Base-by-base conservation (phyloP, 2,329 filamentous ascomycete genomes). In the Mycocentrospora acerina region DNA sequence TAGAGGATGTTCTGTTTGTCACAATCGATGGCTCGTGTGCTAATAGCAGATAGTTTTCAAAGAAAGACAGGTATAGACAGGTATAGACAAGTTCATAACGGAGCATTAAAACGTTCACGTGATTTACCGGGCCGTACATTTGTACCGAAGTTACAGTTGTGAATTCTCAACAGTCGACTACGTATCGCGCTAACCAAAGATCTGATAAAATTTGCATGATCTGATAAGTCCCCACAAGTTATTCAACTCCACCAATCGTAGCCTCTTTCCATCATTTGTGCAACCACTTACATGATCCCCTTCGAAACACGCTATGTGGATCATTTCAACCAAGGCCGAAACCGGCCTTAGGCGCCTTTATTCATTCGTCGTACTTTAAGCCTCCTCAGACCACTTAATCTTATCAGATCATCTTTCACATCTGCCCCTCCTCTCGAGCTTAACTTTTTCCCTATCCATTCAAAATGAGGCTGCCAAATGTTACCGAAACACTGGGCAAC, bases 391-490 rank as follows among this genome's bases (percentile, higher is more conserved):
- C 42, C 15, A 10, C 17, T 29, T 32, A 40, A 64, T 64, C 61
- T 66, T 60, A 66, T 66, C 61, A 59, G 62, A 66, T 66, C 61
- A 59, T 62, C 57, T 47, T 33, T 22, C 38, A 25, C 33, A n/a
- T 22, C 34, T 24, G 24, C 32, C 32, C 33, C 32, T 35, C 22
- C 27, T 28, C 37, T 25, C 24, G 32, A 27, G 33, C 12, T 42
- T 14, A 24, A 19, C 26, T 15, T 17, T 28, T 29, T 19, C 25
- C 12, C 16, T 19, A n/a, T 35, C 31, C 36, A n/a, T 44, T 41
- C 37, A 55, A 44, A 29, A 66, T 66, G 63, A 59, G 53, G 35
- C 51, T 64, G 15, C 49, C 54, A 24, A 52, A 41, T 41, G 32
- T 60, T 8, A 44, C 55, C 11, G 53, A 63, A 29, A 42, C 52